Conservation (phyloP, 2,329 filamentous ascomycete genomes). For the Chaetomiaceae sp. region DNA sequence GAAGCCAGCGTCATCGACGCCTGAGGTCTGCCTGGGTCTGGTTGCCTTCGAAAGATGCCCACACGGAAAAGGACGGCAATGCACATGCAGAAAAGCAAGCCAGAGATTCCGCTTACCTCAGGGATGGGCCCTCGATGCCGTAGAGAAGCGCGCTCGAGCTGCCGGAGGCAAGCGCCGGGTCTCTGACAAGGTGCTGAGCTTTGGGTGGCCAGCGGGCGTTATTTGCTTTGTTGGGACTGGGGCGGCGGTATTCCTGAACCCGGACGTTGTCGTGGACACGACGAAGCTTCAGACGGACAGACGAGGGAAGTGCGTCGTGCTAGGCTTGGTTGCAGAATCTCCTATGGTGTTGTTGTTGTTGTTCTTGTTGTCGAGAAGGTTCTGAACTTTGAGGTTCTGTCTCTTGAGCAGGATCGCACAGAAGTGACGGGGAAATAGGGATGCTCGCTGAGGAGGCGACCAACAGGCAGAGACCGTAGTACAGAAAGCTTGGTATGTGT, state of each 20-base stretch:
- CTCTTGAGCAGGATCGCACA: conserved; percentile 30
- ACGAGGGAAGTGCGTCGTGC: conserved; percentile 18
- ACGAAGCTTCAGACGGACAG: conserved; percentile 4
- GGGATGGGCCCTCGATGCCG: neutral
- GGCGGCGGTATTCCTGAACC: neutral
- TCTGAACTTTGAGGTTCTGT: conserved; percentile 28
- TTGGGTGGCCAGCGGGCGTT: neutral
- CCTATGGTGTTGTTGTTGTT: conserved; percentile 34
- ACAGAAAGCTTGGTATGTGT: conserved; percentile 15
- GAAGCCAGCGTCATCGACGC: neutral
- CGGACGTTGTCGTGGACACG: conserved; percentile 4
- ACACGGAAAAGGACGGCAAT: neutral
- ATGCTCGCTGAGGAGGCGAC: conserved; percentile 11
- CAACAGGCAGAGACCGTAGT: conserved; percentile 16
- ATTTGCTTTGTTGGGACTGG: neutral
- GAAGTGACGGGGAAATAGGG: conserved; percentile 23
- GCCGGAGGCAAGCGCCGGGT: neutral
- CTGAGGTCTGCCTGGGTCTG: neutral
- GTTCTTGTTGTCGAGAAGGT: too few species aligned
- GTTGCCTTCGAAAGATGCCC: neutral
- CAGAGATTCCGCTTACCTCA: conserved; percentile 11
- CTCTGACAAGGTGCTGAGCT: neutral
- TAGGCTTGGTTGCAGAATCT: conserved; percentile 30
- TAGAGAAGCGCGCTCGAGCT: neutral
- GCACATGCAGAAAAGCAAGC: conserved; percentile 3